These are phyloP conservation scores for Eugenia klotzschiana DNA, from an alignment of 441 rosid species.

Conservation along the genomic window DNA sequence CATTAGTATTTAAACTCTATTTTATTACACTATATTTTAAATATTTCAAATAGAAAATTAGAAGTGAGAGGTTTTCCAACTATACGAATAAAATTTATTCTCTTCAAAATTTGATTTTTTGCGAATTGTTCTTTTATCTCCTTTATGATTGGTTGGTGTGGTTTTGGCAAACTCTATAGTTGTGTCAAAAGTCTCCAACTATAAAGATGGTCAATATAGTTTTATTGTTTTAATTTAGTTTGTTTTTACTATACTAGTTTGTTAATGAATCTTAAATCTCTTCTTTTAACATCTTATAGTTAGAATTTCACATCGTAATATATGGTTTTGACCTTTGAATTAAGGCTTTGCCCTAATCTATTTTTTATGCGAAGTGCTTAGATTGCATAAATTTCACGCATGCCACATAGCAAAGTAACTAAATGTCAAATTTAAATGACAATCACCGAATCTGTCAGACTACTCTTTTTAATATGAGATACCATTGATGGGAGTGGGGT, in stretches of 20 bases:
- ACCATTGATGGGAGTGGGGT: neutral
- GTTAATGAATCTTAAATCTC: neutral
- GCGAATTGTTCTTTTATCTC: neutral
- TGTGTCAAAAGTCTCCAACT: neutral
- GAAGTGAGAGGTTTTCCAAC: neutral
- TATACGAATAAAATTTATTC: neutral
- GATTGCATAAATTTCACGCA: neutral
- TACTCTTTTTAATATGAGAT: neutral
- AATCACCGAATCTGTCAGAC: neutral
- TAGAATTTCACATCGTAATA: neutral
- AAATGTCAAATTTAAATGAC: neutral
- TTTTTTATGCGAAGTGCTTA: neutral
- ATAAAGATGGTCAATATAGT: neutral
- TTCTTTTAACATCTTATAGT: neutral
- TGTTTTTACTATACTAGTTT: neutral
- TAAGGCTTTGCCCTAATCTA: neutral
- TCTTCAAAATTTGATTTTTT: neutral
- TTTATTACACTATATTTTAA: neutral
- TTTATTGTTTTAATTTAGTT: neutral
- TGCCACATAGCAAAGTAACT: neutral
- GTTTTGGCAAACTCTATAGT: neutral
- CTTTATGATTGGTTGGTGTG: neutral
- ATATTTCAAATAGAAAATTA: neutral
- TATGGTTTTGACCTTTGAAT: neutral
- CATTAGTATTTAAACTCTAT: neutral